Evolutionary conservation across 2,329 filamentous ascomycete species (phyloP).

Genomic region (Diaporthe sp.): DNA sequence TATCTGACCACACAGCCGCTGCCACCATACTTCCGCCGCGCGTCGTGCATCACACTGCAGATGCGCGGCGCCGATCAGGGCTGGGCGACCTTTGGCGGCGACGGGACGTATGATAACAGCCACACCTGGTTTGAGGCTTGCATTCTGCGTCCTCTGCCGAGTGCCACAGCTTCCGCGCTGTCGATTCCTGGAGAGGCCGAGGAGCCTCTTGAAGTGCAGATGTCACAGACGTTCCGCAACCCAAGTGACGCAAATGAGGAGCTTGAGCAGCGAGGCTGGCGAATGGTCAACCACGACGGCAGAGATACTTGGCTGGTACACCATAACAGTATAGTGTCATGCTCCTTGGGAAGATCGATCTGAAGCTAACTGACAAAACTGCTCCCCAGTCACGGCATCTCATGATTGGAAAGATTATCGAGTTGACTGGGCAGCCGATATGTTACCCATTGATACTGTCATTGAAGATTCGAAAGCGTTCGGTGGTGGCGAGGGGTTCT

Average conservation of each 20-base stretch:
- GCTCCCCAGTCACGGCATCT: background rate
- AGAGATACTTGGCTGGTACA: constrained; percentile 18
- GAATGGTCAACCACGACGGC: background rate
- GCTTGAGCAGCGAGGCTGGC: constrained; percentile 5
- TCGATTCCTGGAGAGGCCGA: too few relatives aligned
- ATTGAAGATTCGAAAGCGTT: background rate
- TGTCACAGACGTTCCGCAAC: background rate
- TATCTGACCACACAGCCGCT: constrained; percentile 14
- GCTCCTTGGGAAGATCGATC: too few relatives aligned
- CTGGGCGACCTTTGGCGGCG: constrained; percentile 40
- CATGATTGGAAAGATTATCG: background rate
- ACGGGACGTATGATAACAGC: constrained; percentile 41
- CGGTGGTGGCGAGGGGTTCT: constrained; percentile 4
- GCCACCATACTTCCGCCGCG: constrained; percentile 2
- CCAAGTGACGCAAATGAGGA: background rate
- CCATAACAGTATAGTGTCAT: background rate
- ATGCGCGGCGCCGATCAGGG: constrained; percentile 41
- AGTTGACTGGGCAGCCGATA: background rate
- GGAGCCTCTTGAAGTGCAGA: background rate
- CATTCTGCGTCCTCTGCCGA: constrained; percentile 38
- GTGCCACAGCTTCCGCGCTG: background rate
- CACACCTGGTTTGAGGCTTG: constrained; percentile 43
- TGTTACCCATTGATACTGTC: background rate
- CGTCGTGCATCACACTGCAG: constrained; percentile 40
- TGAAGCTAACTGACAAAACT: background rate